Conservation (phyloP, 768 basidiomycete genomes). For the Amanita pallidorosea region DNA sequence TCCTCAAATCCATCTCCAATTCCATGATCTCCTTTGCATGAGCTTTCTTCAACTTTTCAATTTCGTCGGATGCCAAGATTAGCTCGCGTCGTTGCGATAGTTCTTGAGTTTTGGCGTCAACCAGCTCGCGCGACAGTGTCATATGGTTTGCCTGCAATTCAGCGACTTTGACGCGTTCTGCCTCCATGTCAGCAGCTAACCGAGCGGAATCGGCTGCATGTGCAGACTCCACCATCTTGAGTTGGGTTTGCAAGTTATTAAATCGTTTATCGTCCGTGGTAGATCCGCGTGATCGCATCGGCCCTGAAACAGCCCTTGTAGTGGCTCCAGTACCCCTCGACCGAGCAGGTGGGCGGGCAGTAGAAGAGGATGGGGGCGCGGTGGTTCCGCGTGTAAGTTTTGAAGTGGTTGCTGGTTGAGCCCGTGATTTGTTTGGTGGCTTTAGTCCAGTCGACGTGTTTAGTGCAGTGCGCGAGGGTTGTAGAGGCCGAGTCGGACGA, state of each 20-base stretch:
- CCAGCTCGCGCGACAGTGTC: conserved; percentile 47
- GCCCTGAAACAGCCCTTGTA: conserved; percentile 16
- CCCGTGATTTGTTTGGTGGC: conserved; percentile 29
- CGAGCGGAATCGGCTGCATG: conserved; percentile 46
- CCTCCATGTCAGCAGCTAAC: conserved; percentile 54
- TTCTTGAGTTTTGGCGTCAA: conserved; percentile 49
- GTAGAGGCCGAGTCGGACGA: conserved; percentile 35
- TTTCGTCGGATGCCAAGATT: conserved; percentile 53
- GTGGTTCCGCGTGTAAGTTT: conserved; percentile 44
- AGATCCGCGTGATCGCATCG: conserved; percentile 10
- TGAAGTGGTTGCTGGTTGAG: conserved; percentile 22
- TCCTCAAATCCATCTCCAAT: conserved; percentile 55
- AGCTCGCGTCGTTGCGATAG: conserved; percentile 58
- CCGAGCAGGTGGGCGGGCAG: conserved; percentile 15
- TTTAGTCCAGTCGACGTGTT: conserved; percentile 22
- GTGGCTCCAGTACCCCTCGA: conserved; percentile 10
- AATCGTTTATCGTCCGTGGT: conserved; percentile 28
- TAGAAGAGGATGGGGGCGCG: conserved; percentile 43
- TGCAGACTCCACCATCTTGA: conserved; percentile 37
- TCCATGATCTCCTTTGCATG: conserved; percentile 65
- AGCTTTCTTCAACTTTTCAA: conserved; percentile 48
- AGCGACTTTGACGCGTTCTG: conserved; percentile 54
- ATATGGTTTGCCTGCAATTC: conserved; percentile 55
- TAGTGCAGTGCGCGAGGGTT: conserved; percentile 32
- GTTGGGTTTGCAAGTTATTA: conserved; percentile 41